Evolutionary conservation across 2,329 filamentous ascomycete species (phyloP).

Genomic region (Plenodomus lindquistii): DNA sequence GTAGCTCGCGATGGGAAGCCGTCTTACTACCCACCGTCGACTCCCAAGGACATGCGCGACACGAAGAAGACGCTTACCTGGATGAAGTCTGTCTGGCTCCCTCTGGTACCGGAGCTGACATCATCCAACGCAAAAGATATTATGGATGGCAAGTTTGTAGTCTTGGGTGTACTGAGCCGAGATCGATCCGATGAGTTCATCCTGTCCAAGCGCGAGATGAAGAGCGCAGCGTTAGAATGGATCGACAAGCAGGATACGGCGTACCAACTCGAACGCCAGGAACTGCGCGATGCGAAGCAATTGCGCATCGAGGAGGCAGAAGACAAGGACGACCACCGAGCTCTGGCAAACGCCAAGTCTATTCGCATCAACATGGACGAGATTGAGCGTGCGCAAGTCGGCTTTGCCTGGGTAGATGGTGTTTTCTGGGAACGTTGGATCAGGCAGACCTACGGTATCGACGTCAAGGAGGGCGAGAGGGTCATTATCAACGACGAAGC

Average conservation of each 20-base stretch:
- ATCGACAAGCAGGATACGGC: constrained; percentile 93
- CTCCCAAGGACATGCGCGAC: constrained; percentile 91
- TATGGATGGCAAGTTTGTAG: constrained; percentile 94
- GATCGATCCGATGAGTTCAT: constrained; percentile 79
- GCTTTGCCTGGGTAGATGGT: constrained; percentile 96
- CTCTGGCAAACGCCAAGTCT: constrained; percentile 81
- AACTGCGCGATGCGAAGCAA: constrained; percentile 91
- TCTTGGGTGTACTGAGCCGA: constrained; percentile 83
- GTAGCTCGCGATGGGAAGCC: constrained; percentile 88
- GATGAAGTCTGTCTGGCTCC: constrained; percentile 97
- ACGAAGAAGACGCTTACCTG: constrained; percentile 77
- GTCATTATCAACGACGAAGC: constrained; percentile 98
- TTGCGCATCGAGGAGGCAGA: constrained; percentile 94
- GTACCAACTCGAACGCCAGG: constrained; percentile 91
- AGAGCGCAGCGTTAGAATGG: constrained; percentile 95
- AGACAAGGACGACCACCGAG: constrained; percentile 87
- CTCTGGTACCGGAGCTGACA: constrained; percentile 91
- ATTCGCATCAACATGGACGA: constrained; percentile 91
- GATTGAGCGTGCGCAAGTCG: constrained; percentile 82
- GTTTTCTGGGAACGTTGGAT: constrained; percentile 98
- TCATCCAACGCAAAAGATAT: constrained; percentile 90
- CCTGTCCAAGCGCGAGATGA: constrained; percentile 82
- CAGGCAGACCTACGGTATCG: constrained; percentile 89
- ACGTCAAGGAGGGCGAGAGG: constrained; percentile 81
- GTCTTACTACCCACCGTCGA: constrained; percentile 85